Evolutionary conservation across 2,329 filamentous ascomycete species (phyloP), one percentile per base, ranked within the genome.

Genomic region (Allantophomopsis cytisporea): DNA sequence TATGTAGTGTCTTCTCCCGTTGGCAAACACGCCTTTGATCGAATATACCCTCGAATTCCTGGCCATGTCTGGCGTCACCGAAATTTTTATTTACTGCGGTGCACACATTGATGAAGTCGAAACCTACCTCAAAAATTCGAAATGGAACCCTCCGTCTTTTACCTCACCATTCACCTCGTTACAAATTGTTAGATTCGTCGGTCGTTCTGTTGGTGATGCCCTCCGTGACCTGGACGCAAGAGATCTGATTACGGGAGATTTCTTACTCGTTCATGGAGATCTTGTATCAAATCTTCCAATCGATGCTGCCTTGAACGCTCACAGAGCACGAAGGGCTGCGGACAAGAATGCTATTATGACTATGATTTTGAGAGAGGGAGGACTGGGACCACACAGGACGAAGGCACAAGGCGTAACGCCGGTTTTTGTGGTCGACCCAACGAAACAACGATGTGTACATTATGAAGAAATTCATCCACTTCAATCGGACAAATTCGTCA

Each of bases 291-390:
- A 95, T 54, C 66, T 96, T 41, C 74, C 82, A 14, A 76, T 98
- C n/a, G 85, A 89, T 45, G 67, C 68, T 36, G 82, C 83, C 7
- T 64, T 98, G 38, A 75, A 78, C 3, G 78, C 76, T 39, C 91
- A 98, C 58, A 77, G 84, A 44, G 80, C 80, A 40, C 80, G 91
- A 43, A 76, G 87, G 43, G 74, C 80, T 54, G 77, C 79, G 39
- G 86, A 93, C 63, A 89, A 91, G 53, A 89, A 94, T 56, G 87
- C 89, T 31, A 94, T 95, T 60, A 96, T 98, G 91, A 98, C 91
- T 3, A 83, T 95, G 71, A 75, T 98, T 11, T 64, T 96, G 43
- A 74, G 86, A 35, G 81, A 88, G 56, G 83, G 80, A 7, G 85
- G 84, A 35, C 63, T 71, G 6, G 60, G 60, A 7, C 68, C 68